Evolutionary conservation across 306 rosid genomes (phyloP).

Genomic region (Vigna nakashimae): DNA sequence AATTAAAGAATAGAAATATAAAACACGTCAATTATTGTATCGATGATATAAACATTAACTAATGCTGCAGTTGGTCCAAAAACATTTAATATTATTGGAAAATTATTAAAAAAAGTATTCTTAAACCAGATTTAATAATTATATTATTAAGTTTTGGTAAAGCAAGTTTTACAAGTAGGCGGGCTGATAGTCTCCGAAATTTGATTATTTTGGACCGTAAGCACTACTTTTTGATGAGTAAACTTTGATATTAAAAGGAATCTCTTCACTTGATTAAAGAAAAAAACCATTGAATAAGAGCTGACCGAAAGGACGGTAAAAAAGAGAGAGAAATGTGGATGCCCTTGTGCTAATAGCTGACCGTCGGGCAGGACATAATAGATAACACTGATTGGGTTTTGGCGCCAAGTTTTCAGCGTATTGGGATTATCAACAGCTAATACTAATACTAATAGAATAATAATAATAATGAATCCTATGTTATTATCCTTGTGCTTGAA

Average conservation of each 20-base stretch:
- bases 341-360: conserved; percentile 54
- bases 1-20: neutral
- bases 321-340: neutral
- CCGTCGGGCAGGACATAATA: conserved; percentile 45
- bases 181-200: neutral
- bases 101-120: too few species aligned
- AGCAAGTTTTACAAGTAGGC: neutral
- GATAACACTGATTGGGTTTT: conserved; percentile 43
- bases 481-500: neutral
- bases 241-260: neutral
- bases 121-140: too few species aligned
- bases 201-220: neutral
- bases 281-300: neutral
- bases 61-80: too few species aligned
- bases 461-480: neutral
- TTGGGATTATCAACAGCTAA: conserved; percentile 53
- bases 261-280: neutral
- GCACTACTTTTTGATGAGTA: neutral
- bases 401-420: conserved; percentile 58
- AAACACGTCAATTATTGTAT: neutral
- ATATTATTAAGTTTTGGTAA: neutral
- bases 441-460: too few species aligned
- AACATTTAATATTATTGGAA: too few species aligned
- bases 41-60: too few species aligned
- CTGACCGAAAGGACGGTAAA: neutral